Conservation (phyloP, 306 rosid species). For the Casuarina glauca region DNA sequence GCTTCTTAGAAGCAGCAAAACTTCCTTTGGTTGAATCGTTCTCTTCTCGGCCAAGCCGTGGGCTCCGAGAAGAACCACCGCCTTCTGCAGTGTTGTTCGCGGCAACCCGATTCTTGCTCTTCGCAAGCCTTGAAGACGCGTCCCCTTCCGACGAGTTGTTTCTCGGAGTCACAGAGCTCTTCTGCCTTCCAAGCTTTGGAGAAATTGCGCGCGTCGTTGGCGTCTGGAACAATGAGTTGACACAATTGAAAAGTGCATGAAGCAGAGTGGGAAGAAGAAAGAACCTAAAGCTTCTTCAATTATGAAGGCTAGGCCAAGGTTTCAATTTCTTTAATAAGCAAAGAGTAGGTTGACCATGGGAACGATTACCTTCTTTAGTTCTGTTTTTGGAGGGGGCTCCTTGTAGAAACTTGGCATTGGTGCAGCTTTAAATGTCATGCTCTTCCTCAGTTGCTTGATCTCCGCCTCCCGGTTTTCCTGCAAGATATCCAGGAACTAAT, state of each 20-base stretch:
- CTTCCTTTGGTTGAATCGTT: slow-evolving; percentile 49
- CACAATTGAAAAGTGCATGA: slow-evolving; percentile 14
- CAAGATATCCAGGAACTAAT: slow-evolving; percentile 1
- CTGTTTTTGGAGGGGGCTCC: slow-evolving; percentile 88
- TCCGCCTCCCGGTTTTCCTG: slow-evolving; percentile 88
- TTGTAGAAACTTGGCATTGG: slow-evolving; percentile 95
- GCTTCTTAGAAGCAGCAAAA: slow-evolving; percentile 49
- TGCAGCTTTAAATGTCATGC: slow-evolving; percentile 76
- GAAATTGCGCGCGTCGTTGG: slow-evolving; percentile 92
- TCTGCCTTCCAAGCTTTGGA: slow-evolving; percentile 88
- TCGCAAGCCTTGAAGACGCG: slow-evolving; percentile 38
- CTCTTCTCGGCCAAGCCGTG: slow-evolving; percentile 39
- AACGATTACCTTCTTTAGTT: slow-evolving; percentile 74
- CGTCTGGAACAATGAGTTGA: slow-evolving; percentile 45
- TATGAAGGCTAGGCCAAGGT: too few species aligned
- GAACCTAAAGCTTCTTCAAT: too few species aligned
- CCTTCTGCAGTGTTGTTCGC: slow-evolving; percentile 38
- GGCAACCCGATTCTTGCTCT: slow-evolving; percentile 40
- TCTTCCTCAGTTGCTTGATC: slow-evolving; percentile 86
- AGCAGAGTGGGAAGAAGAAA: slow-evolving; percentile 7
- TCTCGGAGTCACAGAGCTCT: slow-evolving; percentile 40
- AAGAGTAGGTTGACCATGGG: not conserved
- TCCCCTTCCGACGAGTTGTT: slow-evolving; percentile 51
- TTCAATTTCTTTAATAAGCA: too few species aligned
- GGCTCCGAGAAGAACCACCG: slow-evolving; percentile 31